Evolutionary conservation across 2,329 filamentous ascomycete species (phyloP), one percentile per base, ranked within the genome.

Genomic region (Fusarium liriodendri): DNA sequence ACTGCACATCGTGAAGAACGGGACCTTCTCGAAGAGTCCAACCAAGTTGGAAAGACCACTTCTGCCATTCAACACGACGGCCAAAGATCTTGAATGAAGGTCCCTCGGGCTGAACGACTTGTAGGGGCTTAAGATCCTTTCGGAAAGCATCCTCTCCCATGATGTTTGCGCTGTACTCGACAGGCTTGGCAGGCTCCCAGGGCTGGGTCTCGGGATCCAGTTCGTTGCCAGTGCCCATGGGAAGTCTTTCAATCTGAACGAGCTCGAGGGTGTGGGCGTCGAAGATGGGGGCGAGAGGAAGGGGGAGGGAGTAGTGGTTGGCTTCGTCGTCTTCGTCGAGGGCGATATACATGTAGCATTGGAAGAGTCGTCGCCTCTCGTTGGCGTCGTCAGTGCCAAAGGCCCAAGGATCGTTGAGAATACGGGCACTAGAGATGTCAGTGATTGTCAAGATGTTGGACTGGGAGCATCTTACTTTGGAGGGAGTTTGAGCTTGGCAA

Each of bases 21-120:
- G 87, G 86, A 11, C 90, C 89, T 77, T 92, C 90, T 6, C 90
- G 83, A 40, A 85, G 84, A 80, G 89, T 91, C 82, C 89, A 91
- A 3, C 86, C 86, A 10, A 92, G 88, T 45, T 89, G 83, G 81
- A 92, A 91, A 9, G 85, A 84, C 89, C 89, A 91, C 61, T 75
- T 77, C 59, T 77, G 72, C 76, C 77, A 79, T 29, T 70, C 64
- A n/a, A 76, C 37, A 6, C 62, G 40, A 8, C 67, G 66, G 0
- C 74, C 73, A 4, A 58, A 57, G 9, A 75, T 70, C 9, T 61
- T 67, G 80, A 92, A 92, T 6, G 89, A 91, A 0, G 89, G 87
- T 0, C 90, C 90, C 66, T 92, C 87, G 0, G 90, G 90, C 68
- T 92, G 90, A n/a, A 89, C 80, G 4, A 92, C 87, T 62, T 90